These are phyloP conservation scores for Lachancea quebecensis DNA, from an alignment of 805 yeast species.

Conservation along the genomic window DNA sequence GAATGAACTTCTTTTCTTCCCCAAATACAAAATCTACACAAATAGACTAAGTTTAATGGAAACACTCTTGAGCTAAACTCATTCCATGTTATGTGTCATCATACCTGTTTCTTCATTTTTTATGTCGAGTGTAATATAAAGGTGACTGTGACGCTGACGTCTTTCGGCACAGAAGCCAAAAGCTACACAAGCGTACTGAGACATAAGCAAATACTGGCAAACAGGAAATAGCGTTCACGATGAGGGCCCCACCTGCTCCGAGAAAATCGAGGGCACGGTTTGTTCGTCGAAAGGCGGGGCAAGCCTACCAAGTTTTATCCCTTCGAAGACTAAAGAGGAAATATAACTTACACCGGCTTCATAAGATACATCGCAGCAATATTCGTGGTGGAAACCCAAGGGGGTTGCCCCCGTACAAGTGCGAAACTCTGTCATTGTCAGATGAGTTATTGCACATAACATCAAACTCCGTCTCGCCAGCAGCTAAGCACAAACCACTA, in stretches of 20 bases:
- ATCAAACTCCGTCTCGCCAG: constrained; percentile 3
- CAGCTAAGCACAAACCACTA: constrained; percentile 22
- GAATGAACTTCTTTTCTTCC: neutral
- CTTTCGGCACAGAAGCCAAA: too few relatives aligned
- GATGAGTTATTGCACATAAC: constrained; percentile 17
- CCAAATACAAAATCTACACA: neutral
- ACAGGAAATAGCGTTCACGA: constrained; percentile 1
- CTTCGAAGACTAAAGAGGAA: constrained; percentile 17
- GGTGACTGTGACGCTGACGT: too few relatives aligned
- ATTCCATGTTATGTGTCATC: too few relatives aligned
- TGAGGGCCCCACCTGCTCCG: constrained; percentile 32
- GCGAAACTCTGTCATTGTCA: constrained; percentile 12
- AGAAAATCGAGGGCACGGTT: constrained; percentile 21
- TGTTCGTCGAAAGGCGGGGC: constrained; percentile 12
- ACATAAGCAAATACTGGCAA: too few relatives aligned
- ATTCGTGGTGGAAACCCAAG: neutral
- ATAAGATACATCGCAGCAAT: constrained; percentile 7
- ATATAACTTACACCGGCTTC: constrained; percentile 23
- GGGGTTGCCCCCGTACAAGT: neutral
- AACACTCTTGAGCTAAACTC: neutral
- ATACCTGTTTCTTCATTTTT: too few relatives aligned
- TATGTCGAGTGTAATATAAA: too few relatives aligned
- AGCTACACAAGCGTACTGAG: too few relatives aligned
- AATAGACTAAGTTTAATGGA: neutral
- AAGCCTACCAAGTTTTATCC: constrained; percentile 14